Base-by-base conservation (phyloP, 331 rosid genomes). In the Phaseolus coccineus region DNA sequence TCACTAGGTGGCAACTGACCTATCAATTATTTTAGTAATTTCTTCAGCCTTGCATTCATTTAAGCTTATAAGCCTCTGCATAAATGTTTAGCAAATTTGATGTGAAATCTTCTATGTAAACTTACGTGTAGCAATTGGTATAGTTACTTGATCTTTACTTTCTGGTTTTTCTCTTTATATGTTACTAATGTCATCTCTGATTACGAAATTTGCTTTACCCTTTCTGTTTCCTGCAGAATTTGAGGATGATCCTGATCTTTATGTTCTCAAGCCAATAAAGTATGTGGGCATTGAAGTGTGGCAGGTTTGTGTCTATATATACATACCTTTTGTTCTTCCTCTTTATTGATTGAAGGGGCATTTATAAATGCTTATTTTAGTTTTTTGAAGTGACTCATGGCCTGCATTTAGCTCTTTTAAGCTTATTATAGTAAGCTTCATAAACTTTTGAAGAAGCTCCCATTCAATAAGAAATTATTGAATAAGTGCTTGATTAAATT, bases 241-340 rank as follows among this genome's bases (percentile, higher is more conserved):
- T 82, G 97, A 94, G 84, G 98, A 94, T 37, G 97, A 94, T 80
- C 97, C 98, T 69, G 92, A 88, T 80, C 93, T 94, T 78, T 92
- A 94, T 78, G 97, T 94, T 85, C 75, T 92, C 81, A 92, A 69
- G 85, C 96, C 98, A 42, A 84, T 94, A 14, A 94, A 92, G 79
- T 92, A 92, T 78, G 98, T 92, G 73, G 98, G 97, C 82, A 92
- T 94, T 76, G 98, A 94, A 88, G 93, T 94, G 81, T 94, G 98
- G 98, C 98, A 94, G 93, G 98, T 94, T 76, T 57, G 86, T 81
- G 48, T 47, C 30, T 64, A 39, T 77, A 8, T 22, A 57, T 77
- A 4, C 33, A 56, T 9, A 8, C 55, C 77, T 79, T 66, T n/a
- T 39, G 52, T 30, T 48, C 50, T 50, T 74, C 65, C 74, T 75